Evolutionary conservation across 257 asterid genomes (phyloP), one percentile per base, ranked within the genome.

Genomic region (Nicotiana paniculata): DNA sequence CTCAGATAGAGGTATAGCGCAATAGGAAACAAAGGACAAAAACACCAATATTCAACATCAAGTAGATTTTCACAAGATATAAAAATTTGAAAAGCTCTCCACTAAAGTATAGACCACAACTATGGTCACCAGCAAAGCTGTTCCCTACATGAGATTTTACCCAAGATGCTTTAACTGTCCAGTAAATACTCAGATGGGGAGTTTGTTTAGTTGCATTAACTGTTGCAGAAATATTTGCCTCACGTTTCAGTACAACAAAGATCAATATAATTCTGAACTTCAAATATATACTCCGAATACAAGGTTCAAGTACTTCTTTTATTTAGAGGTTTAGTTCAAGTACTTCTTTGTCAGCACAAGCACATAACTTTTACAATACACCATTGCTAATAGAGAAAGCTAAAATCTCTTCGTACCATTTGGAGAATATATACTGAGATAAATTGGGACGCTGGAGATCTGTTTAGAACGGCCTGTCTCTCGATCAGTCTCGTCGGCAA

Each of bases 401-500:
- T n/a, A 46, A 48, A 77, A 79, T 54, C 39, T 55, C 57, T 75
- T 21, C 92, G 78, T 80, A 96, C 99, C 98, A 87, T 84, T 81
- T 24, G 98, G 97, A 75, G 99, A 96, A 88, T 89, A 89, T 51
- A 96, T 96, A 80, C 99, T 96, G 74, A 96, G 99, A 89, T 96
- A 93, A 80, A 96, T 96, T 62, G 99, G 99, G 81, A 94, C 99
- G 18, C 88, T 90, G 72, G 98, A 96, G 81, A 96, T 96, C 82
- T 90, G 93, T 84, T 89, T 96, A 79, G 88, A 15, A 33, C 95
- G 96, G 15, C 99, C 99, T 7, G 99, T 96, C 90, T 94, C 98
- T 81, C 99, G 86, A 88, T 96, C 99, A 82, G 99, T 96, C 89
- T 93, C 99, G 84, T 96, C 98, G 37, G 97, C 82, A 6, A 96